Percentiles rank a stretch among this genome's conserved stretches.
Conservation (phyloP, 345 rosid genomes). For the Brassica juncea region DNA sequence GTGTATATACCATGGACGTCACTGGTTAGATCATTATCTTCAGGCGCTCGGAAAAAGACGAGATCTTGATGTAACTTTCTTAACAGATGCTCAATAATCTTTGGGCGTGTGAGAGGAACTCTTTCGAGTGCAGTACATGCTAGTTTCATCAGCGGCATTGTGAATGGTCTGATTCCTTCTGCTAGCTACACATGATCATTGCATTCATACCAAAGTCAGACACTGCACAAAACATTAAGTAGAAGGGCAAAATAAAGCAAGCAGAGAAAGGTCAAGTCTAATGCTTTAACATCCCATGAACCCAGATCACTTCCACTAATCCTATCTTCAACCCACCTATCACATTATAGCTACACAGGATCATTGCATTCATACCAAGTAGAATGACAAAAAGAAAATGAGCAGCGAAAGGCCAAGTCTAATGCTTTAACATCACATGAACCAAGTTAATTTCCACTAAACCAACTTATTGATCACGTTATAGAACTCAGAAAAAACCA, state of each 20-base stretch:
- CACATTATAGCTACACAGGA: too few species aligned
- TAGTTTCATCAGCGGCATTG: conserved; percentile 96
- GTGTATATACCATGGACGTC: conserved; percentile 61
- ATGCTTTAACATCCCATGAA: background rate
- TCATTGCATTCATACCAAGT: too few species aligned
- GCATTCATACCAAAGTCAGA: conserved; percentile 26
- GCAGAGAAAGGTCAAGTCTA: background rate
- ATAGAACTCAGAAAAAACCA: background rate
- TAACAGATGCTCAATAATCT: conserved; percentile 61
- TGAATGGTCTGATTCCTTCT: conserved; percentile 98
- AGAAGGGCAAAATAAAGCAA: conserved; percentile 2
- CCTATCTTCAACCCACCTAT: background rate
- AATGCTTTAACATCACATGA: background rate
- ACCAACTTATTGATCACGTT: background rate
- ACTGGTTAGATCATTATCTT: conserved; percentile 60
- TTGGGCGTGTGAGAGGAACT: conserved; percentile 79
- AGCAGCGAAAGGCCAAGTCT: conserved; percentile 11
- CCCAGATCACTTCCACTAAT: conserved; percentile 1
- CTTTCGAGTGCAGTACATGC: conserved; percentile 97
- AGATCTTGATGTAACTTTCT: conserved; percentile 79
- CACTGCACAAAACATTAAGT: background rate
- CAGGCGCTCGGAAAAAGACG: conserved; percentile 83
- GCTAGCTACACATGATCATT: conserved; percentile 52
- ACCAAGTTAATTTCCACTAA: conserved; percentile 11
- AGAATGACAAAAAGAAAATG: background rate